phyloP scores from a whole-genome alignment of 139 green algal species.

The Eudorina sp. region DNA sequence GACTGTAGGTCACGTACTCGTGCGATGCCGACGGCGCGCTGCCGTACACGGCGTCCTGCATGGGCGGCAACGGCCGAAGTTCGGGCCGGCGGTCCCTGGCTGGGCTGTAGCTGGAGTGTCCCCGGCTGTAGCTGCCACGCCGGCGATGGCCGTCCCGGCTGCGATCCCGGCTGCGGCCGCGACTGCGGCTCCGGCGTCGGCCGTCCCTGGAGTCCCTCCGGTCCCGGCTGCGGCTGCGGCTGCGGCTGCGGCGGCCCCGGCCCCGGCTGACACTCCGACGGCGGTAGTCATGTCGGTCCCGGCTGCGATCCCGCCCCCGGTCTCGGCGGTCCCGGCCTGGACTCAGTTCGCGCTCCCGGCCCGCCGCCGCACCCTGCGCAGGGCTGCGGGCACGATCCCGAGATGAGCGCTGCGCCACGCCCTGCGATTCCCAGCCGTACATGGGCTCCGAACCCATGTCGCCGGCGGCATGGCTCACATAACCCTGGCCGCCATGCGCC shows the following conservation, averaged over 20 bases:
- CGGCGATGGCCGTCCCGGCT: constrained; percentile 6
- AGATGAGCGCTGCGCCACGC: background rate
- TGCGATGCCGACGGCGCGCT: background rate
- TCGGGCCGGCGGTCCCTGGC: background rate
- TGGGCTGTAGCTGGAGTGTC: background rate
- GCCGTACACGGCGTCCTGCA: background rate
- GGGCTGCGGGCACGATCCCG: background rate
- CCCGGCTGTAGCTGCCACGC: background rate
- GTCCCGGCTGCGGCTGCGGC: constrained; percentile 26
- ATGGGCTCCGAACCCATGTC: background rate
- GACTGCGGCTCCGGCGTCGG: background rate
- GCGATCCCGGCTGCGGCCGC: background rate
- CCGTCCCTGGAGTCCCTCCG: background rate
- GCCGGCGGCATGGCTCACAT: background rate
- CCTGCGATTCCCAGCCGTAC: background rate
- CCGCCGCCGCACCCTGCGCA: background rate
- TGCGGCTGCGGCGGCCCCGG: background rate
- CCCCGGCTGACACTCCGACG: background rate
- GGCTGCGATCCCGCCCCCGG: background rate
- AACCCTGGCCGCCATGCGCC: background rate
- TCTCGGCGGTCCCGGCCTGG: background rate
- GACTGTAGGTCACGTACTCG: background rate
- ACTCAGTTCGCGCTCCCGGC: background rate
- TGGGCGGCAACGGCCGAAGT: background rate
- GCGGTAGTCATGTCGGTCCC: background rate